A percentile compares a stretch with the other conserved stretches of the same genome.
phyloP scores from a whole-genome alignment of 2,329 filamentous ascomycete genomes.

The Alternaria ethzedia region DNA sequence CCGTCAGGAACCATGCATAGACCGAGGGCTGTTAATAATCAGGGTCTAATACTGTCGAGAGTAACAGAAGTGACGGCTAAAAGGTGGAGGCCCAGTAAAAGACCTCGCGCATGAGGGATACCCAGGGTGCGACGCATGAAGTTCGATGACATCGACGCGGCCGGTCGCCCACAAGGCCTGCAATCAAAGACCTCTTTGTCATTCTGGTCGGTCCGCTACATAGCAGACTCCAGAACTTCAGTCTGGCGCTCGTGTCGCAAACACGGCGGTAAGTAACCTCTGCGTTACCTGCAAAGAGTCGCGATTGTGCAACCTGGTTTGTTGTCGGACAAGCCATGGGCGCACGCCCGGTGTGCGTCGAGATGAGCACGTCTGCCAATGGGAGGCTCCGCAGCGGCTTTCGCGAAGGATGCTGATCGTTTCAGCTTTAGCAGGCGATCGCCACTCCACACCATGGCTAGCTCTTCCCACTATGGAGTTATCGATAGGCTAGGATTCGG shows the following conservation, averaged over 20 bases:
- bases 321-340: conserved; percentile 13
- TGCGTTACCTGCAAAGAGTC: conserved; percentile 13
- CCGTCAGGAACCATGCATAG: not conserved
- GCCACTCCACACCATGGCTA: conserved; percentile 22
- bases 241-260: conserved; percentile 22
- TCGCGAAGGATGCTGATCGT: conserved; percentile 16
- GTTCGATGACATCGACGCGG: conserved; percentile 15
- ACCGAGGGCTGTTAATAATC: conserved; percentile 4
- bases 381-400: conserved; percentile 10
- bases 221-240: conserved; percentile 1
- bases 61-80: conserved; percentile 10
- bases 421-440: conserved; percentile 34
- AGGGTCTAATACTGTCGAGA: conserved; percentile 7
- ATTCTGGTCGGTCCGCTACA: not conserved
- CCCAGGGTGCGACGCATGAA: conserved; percentile 22
- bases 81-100: conserved; percentile 23
- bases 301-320: conserved; percentile 20
- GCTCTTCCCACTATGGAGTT: conserved; percentile 9
- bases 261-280: conserved; percentile 24
- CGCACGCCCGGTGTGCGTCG: conserved; percentile 20
- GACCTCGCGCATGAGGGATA: conserved; percentile 24
- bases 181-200: conserved; percentile 16
- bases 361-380: conserved; percentile 24
- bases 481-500: conserved; percentile 34
- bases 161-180: conserved; percentile 17